A percentile compares a stretch with the other conserved stretches of the same genome.
These are phyloP conservation scores for Trametes coccinea DNA, from an alignment of 768 basidiomycete species.

Conservation along the genomic window DNA sequence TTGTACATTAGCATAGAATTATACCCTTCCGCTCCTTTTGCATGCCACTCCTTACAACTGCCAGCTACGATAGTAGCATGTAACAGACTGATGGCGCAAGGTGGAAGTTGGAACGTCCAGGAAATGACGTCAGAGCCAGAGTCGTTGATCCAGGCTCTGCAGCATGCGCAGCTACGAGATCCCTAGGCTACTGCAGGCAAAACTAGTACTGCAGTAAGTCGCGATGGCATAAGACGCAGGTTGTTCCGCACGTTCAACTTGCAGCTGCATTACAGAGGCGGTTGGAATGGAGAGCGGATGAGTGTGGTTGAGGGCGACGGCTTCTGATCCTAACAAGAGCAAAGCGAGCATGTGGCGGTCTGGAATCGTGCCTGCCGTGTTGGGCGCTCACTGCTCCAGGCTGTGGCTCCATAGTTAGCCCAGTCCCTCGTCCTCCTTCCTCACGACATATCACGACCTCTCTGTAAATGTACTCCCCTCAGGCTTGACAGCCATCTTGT, in stretches of 20 bases:
- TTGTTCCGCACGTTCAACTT: no score
- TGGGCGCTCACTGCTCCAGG: constrained; percentile 13
- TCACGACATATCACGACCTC: constrained; percentile 19
- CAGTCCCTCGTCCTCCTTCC: not conserved
- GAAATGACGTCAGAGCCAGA: no score
- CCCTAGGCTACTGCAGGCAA: no score
- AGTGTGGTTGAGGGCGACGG: constrained; percentile 17
- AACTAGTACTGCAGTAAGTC: no score
- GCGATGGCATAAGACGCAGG: no score
- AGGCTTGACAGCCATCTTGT: constrained; percentile 10
- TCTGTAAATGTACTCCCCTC: constrained; percentile 12
- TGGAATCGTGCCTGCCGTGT: constrained; percentile 5
- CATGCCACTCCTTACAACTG: not conserved
- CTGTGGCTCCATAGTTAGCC: not conserved
- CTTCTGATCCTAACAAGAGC: constrained; percentile 25
- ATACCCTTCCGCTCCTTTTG: constrained; percentile 16
- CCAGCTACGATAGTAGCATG: not conserved
- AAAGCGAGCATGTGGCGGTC: constrained; percentile 20
- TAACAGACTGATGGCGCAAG: no score
- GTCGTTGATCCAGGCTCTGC: no score
- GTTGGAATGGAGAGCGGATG: not conserved
- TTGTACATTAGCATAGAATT: constrained; percentile 17
- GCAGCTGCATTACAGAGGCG: not conserved
- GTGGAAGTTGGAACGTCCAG: no score
- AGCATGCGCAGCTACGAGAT: no score